phyloP scores from a whole-genome alignment of 768 basidiomycete genomes.

The Collybia sordida region DNA sequence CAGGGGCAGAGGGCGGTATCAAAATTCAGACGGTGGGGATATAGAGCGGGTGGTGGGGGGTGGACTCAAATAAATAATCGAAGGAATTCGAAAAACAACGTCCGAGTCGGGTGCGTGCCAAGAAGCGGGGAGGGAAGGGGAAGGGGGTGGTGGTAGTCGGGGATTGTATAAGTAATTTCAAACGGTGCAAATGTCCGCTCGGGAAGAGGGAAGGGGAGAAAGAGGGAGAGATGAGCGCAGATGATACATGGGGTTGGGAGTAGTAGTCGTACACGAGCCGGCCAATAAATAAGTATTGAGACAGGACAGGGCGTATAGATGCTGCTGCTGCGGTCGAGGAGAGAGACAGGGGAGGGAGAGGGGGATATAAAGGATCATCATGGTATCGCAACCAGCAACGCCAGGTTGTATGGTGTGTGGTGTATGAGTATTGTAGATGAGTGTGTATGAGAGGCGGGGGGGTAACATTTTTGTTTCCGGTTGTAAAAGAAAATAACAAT shows the following conservation, averaged over 20 bases:
- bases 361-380: background rate
- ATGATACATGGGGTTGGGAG: constrained; percentile 9
- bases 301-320: background rate
- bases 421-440: background rate
- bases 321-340: too few species aligned
- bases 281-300: constrained; percentile 20
- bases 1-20: too few species aligned
- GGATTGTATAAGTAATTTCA: background rate
- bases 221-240: background rate
- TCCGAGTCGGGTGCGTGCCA: background rate
- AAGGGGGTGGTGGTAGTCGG: background rate
- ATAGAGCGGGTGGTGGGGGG: too few species aligned
- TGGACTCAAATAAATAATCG: too few species aligned
- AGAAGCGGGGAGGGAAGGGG: background rate
- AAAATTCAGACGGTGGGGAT: too few species aligned
- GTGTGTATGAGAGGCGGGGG: background rate
- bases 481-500: background rate
- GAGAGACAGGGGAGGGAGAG: background rate
- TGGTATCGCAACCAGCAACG: constrained; percentile 22
- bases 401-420: constrained; percentile 15
- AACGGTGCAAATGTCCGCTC: background rate
- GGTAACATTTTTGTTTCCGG: constrained; percentile 5
- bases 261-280: constrained; percentile 3
- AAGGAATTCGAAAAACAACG: too few species aligned
- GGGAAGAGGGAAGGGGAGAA: background rate